Evolutionary conservation across 2,329 filamentous ascomycete genomes (phyloP).

Genomic region (Fusarium sp.): DNA sequence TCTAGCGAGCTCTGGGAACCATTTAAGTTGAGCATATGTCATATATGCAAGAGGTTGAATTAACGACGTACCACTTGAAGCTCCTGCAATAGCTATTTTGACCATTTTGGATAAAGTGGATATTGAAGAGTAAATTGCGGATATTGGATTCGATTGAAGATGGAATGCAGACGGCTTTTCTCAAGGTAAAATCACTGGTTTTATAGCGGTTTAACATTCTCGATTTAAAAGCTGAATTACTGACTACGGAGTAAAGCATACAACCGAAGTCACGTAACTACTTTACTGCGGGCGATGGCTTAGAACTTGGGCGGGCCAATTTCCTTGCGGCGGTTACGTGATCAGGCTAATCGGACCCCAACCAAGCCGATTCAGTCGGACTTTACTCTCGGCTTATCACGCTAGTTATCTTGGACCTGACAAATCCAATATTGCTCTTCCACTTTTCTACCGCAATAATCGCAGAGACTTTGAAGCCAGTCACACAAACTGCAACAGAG

Average conservation of each 20-base stretch:
- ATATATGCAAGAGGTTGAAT: too few relatives aligned
- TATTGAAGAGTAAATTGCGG: not conserved
- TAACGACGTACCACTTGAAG: not conserved
- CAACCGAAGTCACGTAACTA: conserved; percentile 5
- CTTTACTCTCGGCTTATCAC: not conserved
- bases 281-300: too few relatives aligned
- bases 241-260: too few relatives aligned
- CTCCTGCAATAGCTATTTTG: conserved; percentile 14
- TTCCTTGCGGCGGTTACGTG: conserved; percentile 18
- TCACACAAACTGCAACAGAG: accelerated
- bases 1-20: not conserved
- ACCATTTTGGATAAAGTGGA: not conserved
- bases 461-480: not conserved
- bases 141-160: too few relatives aligned
- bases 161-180: not conserved
- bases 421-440: conserved; percentile 9
- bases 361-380: not conserved
- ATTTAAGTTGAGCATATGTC: too few relatives aligned
- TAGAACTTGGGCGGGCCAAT: not conserved
- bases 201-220: too few relatives aligned
- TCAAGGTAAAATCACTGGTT: too few relatives aligned
- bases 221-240: too few relatives aligned
- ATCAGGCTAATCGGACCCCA: not conserved
- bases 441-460: accelerated
- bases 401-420: not conserved